Conservation (phyloP, 192 early-diverging fungal species). For the Coemansia sp. region DNA sequence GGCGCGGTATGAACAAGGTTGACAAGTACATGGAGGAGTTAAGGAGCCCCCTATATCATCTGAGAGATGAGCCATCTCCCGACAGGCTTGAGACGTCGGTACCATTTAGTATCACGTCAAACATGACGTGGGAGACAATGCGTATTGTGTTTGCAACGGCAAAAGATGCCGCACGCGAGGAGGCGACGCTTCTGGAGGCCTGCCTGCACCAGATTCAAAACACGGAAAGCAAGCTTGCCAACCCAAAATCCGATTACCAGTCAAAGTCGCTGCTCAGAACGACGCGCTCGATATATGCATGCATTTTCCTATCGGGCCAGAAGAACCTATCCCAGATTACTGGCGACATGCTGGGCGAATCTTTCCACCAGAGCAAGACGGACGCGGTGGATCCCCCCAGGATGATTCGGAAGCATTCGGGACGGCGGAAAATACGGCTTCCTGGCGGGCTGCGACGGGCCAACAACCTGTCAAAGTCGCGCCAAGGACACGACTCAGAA, state of each 20-base stretch:
- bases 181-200: background rate
- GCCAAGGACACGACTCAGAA: no score
- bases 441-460: background rate
- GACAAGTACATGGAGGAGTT: slow-evolving; percentile 25
- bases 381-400: slow-evolving; percentile 5
- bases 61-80: background rate
- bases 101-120: slow-evolving; percentile 33
- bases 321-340: slow-evolving; percentile 15
- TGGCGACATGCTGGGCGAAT: slow-evolving; percentile 1
- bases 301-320: slow-evolving; percentile 6
- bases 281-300: slow-evolving; percentile 10
- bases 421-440: background rate
- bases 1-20: slow-evolving; percentile 31
- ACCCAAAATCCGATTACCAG: background rate
- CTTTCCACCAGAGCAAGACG: background rate
- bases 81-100: slow-evolving; percentile 19
- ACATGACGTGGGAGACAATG: slow-evolving; percentile 28
- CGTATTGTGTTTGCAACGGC: slow-evolving; percentile 18
- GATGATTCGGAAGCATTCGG: slow-evolving; percentile 3
- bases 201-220: slow-evolving; percentile 5
- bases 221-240: background rate
- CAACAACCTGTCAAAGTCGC: background rate
- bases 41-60: slow-evolving; percentile 8
- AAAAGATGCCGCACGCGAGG: slow-evolving; percentile 5
- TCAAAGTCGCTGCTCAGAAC: slow-evolving; percentile 8